Conservation (phyloP, 106 monocot species). For the Platanthera zijinensis region DNA sequence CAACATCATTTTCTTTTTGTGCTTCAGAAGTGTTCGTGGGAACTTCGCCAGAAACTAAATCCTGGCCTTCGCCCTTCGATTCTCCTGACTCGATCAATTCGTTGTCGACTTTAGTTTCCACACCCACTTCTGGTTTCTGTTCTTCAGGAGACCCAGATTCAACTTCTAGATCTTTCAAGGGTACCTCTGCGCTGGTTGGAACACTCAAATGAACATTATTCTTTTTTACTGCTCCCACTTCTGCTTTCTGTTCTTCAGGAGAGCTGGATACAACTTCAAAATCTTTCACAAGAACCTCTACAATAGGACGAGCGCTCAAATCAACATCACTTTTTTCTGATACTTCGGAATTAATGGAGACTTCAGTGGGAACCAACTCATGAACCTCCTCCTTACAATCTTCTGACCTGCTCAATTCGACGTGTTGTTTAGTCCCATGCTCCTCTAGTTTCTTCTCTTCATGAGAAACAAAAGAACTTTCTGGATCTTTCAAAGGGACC, state of each 20-base stretch:
- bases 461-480: no score
- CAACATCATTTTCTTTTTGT: background rate
- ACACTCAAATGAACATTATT: no score
- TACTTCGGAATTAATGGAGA: background rate
- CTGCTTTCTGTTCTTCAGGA: conserved; percentile 11
- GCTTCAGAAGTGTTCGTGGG: background rate
- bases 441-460: no score
- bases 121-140: no score
- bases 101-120: background rate
- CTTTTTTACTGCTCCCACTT: background rate
- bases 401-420: no score
- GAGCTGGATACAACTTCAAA: background rate
- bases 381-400: no score
- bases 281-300: background rate
- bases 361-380: background rate
- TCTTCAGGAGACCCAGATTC: background rate
- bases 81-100: no score
- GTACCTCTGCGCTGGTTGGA: no score
- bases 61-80: no score
- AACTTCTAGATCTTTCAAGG: no score
- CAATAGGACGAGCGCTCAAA: background rate
- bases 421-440: no score
- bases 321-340: background rate
- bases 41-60: background rate
- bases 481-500: background rate